Evolutionary conservation across 768 basidiomycete species (phyloP), one percentile per base, ranked within the genome.

Genomic region (Panus rudis): DNA sequence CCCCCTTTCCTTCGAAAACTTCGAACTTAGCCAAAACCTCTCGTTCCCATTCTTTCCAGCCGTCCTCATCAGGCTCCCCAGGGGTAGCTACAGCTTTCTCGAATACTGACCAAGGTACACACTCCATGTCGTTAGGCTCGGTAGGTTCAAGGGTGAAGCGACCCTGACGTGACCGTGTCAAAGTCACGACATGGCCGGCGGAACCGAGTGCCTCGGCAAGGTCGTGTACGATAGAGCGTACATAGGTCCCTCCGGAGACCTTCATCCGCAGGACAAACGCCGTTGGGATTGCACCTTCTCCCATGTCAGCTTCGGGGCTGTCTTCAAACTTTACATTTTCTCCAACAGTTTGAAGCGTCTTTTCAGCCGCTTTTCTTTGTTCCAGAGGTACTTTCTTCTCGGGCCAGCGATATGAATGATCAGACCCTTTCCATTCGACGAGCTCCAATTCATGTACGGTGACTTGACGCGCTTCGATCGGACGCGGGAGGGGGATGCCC

Each of bases 181-280:
- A 73, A 6, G 84, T 89, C 33, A 94, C 92, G 30, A 99, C 92
- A 60, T 96, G 92, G 0, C 92, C 96, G 4, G 89, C 89, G 20
- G 86, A 89, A 2, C 82, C 89, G 16, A 99, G 59, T 2, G 81
- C 76, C 49, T 79, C 79, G 13, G 85, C 91, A 6, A 99, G 72
- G 60, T 99, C 96, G 60, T 98, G 92, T 32, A 93, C 84, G 51
- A 99, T 84, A 1, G 87, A 92, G 39, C 96, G 84, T 42, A 99
- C 93, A 56, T 99, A 99, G 12, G 96, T 98, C 30, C 96, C 96
- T 21, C 89, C 87, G 7, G 92, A 93, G 5, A 98, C 96, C 49
- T 73, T 84, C 92, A 99, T 94, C 43, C 75, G 77, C 49, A 99
- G 69, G 7, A 84, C 81, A 61, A 98, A 96, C 17, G 84, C 84